Conservation (phyloP, 2,329 filamentous ascomycete genomes). For the Penicillium sp. region DNA sequence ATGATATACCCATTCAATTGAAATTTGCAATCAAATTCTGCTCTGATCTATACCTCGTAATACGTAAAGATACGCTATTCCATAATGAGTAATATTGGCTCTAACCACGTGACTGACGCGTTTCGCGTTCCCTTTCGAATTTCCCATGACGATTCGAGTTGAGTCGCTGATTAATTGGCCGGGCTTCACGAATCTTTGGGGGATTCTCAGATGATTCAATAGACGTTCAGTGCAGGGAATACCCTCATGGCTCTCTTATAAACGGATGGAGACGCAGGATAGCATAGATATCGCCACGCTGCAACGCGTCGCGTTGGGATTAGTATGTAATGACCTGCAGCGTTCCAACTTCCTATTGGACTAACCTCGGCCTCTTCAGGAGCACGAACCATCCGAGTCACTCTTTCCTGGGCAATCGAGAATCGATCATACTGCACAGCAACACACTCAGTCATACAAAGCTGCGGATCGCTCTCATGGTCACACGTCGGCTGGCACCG, state of each 20-base stretch:
- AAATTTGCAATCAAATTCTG: background rate
- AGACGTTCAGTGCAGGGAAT: background rate
- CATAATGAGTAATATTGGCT: constrained; percentile 27
- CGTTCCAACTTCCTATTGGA: constrained; percentile 27
- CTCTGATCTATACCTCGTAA: background rate
- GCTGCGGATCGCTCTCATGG: constrained; percentile 6
- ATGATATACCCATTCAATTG: constrained; percentile 1
- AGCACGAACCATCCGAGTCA: constrained; percentile 30
- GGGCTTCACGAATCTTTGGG: background rate
- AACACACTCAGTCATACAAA: background rate
- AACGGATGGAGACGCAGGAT: constrained; percentile 40
- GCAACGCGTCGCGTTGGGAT: constrained; percentile 42
- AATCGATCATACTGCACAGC: constrained; percentile 5
- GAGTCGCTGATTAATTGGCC: background rate
- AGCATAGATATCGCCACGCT: constrained; percentile 41
- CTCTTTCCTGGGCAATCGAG: constrained; percentile 10
- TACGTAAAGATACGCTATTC: constrained; percentile 11
- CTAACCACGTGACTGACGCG: constrained; percentile 29
- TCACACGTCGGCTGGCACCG: constrained; percentile 6
- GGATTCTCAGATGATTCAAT: background rate
- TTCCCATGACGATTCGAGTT: background rate
- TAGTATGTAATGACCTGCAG: constrained; percentile 36
- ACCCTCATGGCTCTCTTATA: background rate
- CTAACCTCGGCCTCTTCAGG: constrained; percentile 30
- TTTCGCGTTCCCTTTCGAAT: constrained; percentile 27